Conservation (phyloP, 129 eudicot genomes). For the Flaveria brownii region DNA sequence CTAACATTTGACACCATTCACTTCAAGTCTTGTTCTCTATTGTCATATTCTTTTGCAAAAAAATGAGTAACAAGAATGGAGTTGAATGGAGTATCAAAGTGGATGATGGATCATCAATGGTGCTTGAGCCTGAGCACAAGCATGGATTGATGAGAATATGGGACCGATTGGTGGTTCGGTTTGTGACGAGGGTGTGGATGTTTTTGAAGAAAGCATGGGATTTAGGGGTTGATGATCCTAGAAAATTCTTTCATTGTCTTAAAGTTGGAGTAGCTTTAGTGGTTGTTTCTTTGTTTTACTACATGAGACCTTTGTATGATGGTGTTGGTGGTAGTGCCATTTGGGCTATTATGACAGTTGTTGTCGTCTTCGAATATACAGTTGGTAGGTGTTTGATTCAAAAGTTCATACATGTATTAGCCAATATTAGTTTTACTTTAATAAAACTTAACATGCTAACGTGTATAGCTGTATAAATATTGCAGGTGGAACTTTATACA, state of each 20-base stretch:
- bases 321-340: conserved; percentile 73
- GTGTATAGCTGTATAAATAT: background rate
- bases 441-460: background rate
- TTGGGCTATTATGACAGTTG: conserved; percentile 82
- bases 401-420: background rate
- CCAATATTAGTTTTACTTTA: background rate
- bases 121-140: conserved; percentile 39
- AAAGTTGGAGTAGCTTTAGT: conserved; percentile 62
- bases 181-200: conserved; percentile 24
- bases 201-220: conserved; percentile 55
- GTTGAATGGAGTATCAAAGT: conserved; percentile 63
- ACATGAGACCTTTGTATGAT: conserved; percentile 65
- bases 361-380: conserved; percentile 65
- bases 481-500: conserved; percentile 64
- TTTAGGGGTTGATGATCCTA: conserved; percentile 64
- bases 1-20: conserved; percentile 27
- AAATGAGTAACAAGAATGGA: conserved; percentile 45
- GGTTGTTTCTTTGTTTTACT: conserved; percentile 65
- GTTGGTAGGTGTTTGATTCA: conserved; percentile 45
- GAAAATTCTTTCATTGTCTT: conserved; percentile 58
- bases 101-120: conserved; percentile 43
- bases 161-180: conserved; percentile 27
- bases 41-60: background rate
- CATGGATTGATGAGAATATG: conserved; percentile 27
- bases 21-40: background rate